A percentile compares a stretch with the other conserved stretches of the same genome.
These are phyloP conservation scores for Cladosporium sp. DNA, from an alignment of 2,329 filamentous ascomycete genomes.

Conservation along the genomic window DNA sequence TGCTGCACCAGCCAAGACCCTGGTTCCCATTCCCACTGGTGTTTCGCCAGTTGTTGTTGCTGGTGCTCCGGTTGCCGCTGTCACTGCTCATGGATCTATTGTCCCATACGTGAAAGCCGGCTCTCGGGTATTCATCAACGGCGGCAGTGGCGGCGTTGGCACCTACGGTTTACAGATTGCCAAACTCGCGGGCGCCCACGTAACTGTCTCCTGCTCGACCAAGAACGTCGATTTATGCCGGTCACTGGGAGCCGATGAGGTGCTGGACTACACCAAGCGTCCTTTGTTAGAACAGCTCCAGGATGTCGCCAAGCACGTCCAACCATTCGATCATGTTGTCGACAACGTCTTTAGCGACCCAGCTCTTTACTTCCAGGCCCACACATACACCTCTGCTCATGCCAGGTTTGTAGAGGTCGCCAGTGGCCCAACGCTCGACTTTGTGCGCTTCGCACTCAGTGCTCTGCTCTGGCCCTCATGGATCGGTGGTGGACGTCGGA, in stretches of 20 bases:
- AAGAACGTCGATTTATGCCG: constrained; percentile 60
- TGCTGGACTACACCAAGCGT: constrained; percentile 60
- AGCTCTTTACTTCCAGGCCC: constrained; percentile 55
- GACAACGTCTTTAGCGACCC: constrained; percentile 60
- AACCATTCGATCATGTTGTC: constrained; percentile 56
- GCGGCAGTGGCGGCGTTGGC: constrained; percentile 64
- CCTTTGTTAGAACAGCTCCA: constrained; percentile 54
- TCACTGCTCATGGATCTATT: constrained; percentile 45
- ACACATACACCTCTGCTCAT: constrained; percentile 52
- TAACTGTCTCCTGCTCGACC: constrained; percentile 62
- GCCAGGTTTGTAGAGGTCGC: constrained; percentile 50
- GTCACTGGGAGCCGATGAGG: constrained; percentile 62
- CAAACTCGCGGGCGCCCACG: constrained; percentile 61
- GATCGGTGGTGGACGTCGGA: constrained; percentile 54
- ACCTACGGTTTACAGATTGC: constrained; percentile 65
- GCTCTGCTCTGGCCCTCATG: constrained; percentile 49
- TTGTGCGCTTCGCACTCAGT: constrained; percentile 27
- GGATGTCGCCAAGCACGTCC: constrained; percentile 52
- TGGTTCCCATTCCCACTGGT: constrained; percentile 47
- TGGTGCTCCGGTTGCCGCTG: constrained; percentile 37
- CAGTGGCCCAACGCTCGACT: constrained; percentile 22
- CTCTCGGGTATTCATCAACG: constrained; percentile 65
- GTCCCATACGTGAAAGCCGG: constrained; percentile 41
- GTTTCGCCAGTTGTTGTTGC: constrained; percentile 43
- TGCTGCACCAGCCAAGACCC: constrained; percentile 39